phyloP scores from a whole-genome alignment of 495 filamentous ascomycete species.

The Diplogelasinospora grovesii region DNA sequence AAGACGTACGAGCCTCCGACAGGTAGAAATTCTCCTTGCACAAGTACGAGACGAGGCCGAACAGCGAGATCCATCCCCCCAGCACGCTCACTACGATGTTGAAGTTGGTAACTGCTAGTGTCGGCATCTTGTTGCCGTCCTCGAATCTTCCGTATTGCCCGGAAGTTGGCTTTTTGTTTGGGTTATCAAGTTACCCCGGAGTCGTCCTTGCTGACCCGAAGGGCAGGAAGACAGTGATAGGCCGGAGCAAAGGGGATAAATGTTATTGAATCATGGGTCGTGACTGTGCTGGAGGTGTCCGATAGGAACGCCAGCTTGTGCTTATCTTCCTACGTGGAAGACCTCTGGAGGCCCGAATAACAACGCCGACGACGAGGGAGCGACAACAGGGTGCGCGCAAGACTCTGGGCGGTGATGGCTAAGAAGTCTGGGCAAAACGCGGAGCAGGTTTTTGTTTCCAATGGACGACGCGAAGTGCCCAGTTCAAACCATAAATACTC shows the following conservation, averaged over 20 bases:
- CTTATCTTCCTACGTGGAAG: not conserved
- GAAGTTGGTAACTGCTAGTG: constrained; percentile 72
- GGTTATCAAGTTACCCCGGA: constrained; percentile 14
- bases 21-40: constrained; percentile 88
- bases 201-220: constrained; percentile 25
- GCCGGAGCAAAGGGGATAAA: constrained; percentile 12
- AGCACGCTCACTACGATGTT: constrained; percentile 79
- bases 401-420: too few species aligned
- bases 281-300: not conserved
- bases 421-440: too few species aligned
- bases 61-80: constrained; percentile 82
- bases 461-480: too few species aligned
- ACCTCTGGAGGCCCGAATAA: not conserved
- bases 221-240: constrained; percentile 23
- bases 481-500: too few species aligned
- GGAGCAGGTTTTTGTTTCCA: too few species aligned
- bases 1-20: constrained; percentile 72
- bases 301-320: constrained; percentile 1
- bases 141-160: too few species aligned
- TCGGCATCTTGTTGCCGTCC: constrained; percentile 68
- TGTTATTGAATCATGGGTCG: constrained; percentile 47
- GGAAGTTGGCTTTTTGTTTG: too few species aligned
- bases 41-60: constrained; percentile 82
- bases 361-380: not conserved
- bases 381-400: too few species aligned